Evolutionary conservation across 2,329 filamentous ascomycete species (phyloP), one percentile per base, ranked within the genome.

Genomic region (Scopulariopsis brevicaulis): DNA sequence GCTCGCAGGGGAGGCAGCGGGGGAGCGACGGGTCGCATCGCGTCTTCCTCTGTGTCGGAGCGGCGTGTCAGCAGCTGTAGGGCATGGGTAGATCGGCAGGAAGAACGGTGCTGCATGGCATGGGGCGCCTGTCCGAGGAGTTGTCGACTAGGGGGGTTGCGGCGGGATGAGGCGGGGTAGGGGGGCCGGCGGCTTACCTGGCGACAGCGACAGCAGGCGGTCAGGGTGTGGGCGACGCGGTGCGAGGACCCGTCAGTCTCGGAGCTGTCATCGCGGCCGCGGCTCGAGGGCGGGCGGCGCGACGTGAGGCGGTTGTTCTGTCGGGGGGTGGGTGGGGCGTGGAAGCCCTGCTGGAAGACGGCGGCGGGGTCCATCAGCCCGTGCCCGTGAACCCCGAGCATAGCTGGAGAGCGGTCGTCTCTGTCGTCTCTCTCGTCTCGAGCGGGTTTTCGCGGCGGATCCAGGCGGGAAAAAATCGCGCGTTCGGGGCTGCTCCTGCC

Each of bases 21-120:
- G 94, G 94, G 24, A 99, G 82, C 15, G 89, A 89, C 4, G 94
- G 89, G 73, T 97, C 94, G 76, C 94, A 99, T 77, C 91, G 82
- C 43, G 93, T 97, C 78, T 99, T 99, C 66, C 93, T 86, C 92
- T 96, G 68, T 37, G 56, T 20, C 18, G 37, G 34, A 18, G 20
- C 20, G 15, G n/a, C n/a, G 8, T 5, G 20, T 50, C 24, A 50
- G 46, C 6, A 22, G 22, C 22, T n/a, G 46, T n/a, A 20, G 4
- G 11, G 20, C 7, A 6, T 11, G 24, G 5, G 6, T 24, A 50
- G 8, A 7, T 24, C 22, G 46, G 46, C 7, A 8, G 20, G 22
- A 24, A 50, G 43, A 11, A 11, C 12, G 43, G 20, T 48, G 12
- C 4, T 15, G 18, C n/a, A 22, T 20, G 18, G 43, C 4, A 18